Conservation (phyloP, 1,284 basidiomycete species). For the Malassezia yamatoensis region DNA sequence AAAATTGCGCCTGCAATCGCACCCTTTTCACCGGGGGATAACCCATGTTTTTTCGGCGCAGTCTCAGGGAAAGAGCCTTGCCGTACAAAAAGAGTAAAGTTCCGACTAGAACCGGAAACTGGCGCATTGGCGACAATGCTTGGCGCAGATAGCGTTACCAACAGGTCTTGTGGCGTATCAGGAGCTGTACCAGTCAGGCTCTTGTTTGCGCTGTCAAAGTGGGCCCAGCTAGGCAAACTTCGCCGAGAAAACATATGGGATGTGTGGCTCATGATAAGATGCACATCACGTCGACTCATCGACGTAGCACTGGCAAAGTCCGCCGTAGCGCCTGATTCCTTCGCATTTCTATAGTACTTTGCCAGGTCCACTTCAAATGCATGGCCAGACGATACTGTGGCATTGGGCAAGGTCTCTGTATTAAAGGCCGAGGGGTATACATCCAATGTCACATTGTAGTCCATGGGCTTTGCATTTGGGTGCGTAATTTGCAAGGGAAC, state of each 20-base stretch:
- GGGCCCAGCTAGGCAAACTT: conserved; percentile 6
- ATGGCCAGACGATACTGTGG: conserved; percentile 16
- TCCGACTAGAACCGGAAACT: not conserved
- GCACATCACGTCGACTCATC: not conserved
- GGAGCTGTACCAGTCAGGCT: conserved; percentile 8
- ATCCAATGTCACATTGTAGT: conserved; percentile 49
- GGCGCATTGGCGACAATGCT: conserved; percentile 2
- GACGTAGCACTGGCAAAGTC: not conserved
- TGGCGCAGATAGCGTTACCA: not conserved
- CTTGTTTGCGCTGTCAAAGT: conserved; percentile 1
- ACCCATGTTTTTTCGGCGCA: not conserved
- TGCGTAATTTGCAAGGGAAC: conserved; percentile 2
- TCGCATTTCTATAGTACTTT: conserved; percentile 13
- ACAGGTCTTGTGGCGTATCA: not conserved
- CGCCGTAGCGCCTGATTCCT: conserved; percentile 6
- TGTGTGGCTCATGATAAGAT: not conserved
- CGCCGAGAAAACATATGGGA: not conserved
- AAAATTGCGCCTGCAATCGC: conserved; percentile 16
- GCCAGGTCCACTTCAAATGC: conserved; percentile 14
- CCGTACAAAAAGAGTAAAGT: conserved; percentile 4
- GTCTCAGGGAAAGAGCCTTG: not conserved
- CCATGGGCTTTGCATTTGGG: conserved; percentile 52
- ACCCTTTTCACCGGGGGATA: conserved; percentile 7
- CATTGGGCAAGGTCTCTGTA: conserved; percentile 53
- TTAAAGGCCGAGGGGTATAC: conserved; percentile 64